Base-by-base conservation (phyloP, 2,329 filamentous ascomycete species). In the Colletotrichum orbiculare region DNA sequence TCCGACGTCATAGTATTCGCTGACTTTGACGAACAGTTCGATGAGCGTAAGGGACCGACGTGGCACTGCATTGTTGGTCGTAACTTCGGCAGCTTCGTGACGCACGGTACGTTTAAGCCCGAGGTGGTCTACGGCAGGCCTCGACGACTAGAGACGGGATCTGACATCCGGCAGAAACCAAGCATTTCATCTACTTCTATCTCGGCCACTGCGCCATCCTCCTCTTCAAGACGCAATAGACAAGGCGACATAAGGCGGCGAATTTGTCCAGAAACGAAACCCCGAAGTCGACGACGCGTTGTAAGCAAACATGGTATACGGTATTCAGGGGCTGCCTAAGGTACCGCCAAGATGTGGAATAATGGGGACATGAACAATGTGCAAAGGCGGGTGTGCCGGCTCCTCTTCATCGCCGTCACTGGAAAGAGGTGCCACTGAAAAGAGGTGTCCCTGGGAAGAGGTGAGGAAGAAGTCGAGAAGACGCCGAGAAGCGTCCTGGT, bases 171-270 rank as follows among this genome's bases (percentile, higher is more conserved):
- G 42, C 82, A 97, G 96, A 98, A 81, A 98, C 96, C 35, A 98
- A 98, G 83, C 96, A 99, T 81, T 99, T 99, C 84, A 97, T 99
- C 78, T 99, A 99, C 84, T 99, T 99, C 84, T 99, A 99, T 83
- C 91, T 99, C 66, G 96, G 96, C 59, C 96, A 98, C 85, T 97
- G 94, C 79, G 96, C 96, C 66, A 98, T 99, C 76, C 87, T 99
- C 61, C 89, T 99, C 57, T 99, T 98, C 89, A 99, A 99, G 87
- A 99, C 96, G 45, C 95, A 97, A 88, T 98, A 89, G 76, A 71
- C 46, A 49, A 56, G 34, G 47, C 59, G 25, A 41, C 25, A 34
- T 45, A 33, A 61, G 45, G 39, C 45, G 58, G 41, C 17, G 46
- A 52, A 47, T 12, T 33, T 65, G 45, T 65, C 52, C 37, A 48